Percentiles rank a stretch among this genome's conserved stretches.
These are phyloP conservation scores for Pythium scleroteichum DNA, from an alignment of 352 stramenopile species.

Conservation along the genomic window DNA sequence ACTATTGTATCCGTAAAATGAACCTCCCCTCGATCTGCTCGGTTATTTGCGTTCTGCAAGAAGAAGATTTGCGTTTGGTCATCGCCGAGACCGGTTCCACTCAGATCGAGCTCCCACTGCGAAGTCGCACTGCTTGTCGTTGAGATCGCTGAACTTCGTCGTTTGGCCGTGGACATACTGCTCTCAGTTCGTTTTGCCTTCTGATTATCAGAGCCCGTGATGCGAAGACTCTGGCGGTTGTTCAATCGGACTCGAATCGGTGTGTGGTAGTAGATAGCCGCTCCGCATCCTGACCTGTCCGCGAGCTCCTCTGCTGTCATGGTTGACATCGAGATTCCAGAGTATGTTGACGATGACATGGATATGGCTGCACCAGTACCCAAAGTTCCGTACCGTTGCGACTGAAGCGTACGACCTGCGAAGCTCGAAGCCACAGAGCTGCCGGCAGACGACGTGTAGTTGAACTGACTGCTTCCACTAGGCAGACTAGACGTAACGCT, in stretches of 20 bases:
- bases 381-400: background rate
- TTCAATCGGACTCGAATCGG: constrained; percentile 65
- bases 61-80: constrained; percentile 82
- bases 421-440: constrained; percentile 26
- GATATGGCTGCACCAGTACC: background rate
- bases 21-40: constrained; percentile 64
- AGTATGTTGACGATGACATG: constrained; percentile 19
- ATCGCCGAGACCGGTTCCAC: constrained; percentile 63
- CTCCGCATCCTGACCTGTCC: constrained; percentile 64
- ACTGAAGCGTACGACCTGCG: constrained; percentile 21
- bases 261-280: constrained; percentile 74
- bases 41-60: constrained; percentile 70
- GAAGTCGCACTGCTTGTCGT: background rate
- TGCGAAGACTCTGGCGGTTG: constrained; percentile 68
- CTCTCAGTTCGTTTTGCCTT: constrained; percentile 11
- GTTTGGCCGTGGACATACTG: constrained; percentile 7
- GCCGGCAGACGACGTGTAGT: constrained; percentile 11
- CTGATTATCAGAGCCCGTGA: constrained; percentile 25
- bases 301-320: constrained; percentile 37
- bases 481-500: constrained; percentile 23
- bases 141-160: constrained; percentile 16
- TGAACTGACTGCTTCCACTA: constrained; percentile 20
- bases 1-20: constrained; percentile 78
- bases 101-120: constrained; percentile 44
- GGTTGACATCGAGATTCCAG: constrained; percentile 23